A percentile compares a stretch with the other conserved stretches of the same genome.
Evolutionary conservation across 371 early-diverging fungal species (phyloP).

Genomic region (Dichotomocladium elegans): DNA sequence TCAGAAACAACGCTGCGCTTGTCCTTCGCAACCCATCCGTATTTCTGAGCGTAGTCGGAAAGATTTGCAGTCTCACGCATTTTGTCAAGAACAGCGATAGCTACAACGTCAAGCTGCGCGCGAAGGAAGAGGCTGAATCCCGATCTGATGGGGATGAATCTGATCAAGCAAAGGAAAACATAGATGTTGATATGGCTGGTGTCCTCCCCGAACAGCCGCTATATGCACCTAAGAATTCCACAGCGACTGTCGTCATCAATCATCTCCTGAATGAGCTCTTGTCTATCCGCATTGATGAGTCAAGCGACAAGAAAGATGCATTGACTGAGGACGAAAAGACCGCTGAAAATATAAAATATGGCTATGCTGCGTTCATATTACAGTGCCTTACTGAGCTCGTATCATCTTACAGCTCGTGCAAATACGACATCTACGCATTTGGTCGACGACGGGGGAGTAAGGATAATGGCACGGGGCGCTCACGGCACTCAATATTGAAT

Average conservation of each 20-base stretch:
- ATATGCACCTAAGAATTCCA: background rate
- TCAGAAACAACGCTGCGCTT: slow-evolving; percentile 69
- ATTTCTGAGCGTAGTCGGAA: slow-evolving; percentile 66
- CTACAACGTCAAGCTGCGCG: slow-evolving; percentile 49
- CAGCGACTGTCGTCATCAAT: slow-evolving; percentile 29
- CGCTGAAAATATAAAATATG: slow-evolving; percentile 40
- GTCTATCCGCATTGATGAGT: slow-evolving; percentile 18
- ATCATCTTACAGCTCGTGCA: slow-evolving; percentile 81
- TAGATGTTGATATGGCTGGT: slow-evolving; percentile 6
- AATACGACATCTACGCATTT: slow-evolving; percentile 65
- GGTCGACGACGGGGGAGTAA: slow-evolving; percentile 50
- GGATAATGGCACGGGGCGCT: slow-evolving; percentile 24
- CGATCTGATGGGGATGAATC: slow-evolving; percentile 6
- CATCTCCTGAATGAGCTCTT: slow-evolving; percentile 38
- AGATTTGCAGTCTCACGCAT: slow-evolving; percentile 63
- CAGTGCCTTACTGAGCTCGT: slow-evolving; percentile 86
- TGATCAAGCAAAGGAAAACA: background rate
- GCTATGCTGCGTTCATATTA: slow-evolving; percentile 79
- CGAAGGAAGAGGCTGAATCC: slow-evolving; percentile 16
- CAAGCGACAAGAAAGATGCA: slow-evolving; percentile 11
- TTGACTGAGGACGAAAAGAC: slow-evolving; percentile 15
- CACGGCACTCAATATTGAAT: slow-evolving; percentile 36
- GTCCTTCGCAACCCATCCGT: slow-evolving; percentile 70
- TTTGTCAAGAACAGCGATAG: slow-evolving; percentile 55
- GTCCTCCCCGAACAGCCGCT: background rate